Base-by-base conservation (phyloP, 108 stramenopile species). In the Nannochloropsis oceanica region DNA sequence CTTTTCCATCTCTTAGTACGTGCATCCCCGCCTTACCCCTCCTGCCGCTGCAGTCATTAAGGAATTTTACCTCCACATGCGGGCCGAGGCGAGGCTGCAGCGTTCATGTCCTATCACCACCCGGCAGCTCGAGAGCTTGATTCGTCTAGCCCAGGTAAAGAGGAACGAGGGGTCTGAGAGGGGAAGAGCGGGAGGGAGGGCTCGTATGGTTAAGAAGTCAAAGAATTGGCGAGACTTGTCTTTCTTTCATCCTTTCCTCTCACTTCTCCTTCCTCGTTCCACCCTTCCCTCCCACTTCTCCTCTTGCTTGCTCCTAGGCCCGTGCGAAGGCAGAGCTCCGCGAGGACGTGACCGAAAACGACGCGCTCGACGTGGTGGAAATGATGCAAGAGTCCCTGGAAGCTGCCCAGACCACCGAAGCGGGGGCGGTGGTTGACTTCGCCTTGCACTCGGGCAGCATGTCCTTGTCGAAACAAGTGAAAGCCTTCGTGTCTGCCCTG, bases 331-430 rank as follows among this genome's bases (percentile, higher is more conserved):
- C 96, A 26, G 96, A 97, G 80, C 91, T 98, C 34, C 89, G 97
- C 26, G 95, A 95, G 13, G 92, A 92, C 82, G 97, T 97, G 18
- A 92, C 96, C 12, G 91, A 90, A 26, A 94, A 95, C 87, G 97
- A 99, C 85, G 98, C 97, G n/a, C 84, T 95, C 88, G 97, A 99
- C 90, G 98, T 99, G 26, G 94, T 99, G 11, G 95, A 95, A 79
- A 86, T 99, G 43, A 89, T 93, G 87, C 88, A 91, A 43, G 89
- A 89, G 85, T 87, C 89, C 26, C 80, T 92, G 26, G 43, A 90
- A 43, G 92, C 92, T 42, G 92, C 92, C 10, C 88, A 84, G 43
- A 91, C 87, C 43, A 85, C 83, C n/a, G 91, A 89, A 22, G 44
- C 85, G 27, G 92, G 92, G 25, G 83, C 86, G 8, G 84, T 92